phyloP scores from a whole-genome alignment of 257 asterid species.

The Galeopsis tetrahit region DNA sequence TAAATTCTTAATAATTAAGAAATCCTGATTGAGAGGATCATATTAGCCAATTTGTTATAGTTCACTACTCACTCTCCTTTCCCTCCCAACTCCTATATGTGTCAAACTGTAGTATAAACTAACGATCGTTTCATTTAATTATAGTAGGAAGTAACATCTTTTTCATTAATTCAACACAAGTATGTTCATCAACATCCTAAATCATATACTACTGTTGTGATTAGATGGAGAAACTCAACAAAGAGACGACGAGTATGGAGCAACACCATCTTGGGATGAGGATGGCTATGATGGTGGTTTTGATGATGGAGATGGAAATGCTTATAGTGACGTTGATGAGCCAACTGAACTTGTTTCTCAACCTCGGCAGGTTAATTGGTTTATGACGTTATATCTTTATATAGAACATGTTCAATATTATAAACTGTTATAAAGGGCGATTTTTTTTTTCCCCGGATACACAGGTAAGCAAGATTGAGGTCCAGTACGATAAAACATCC shows the following conservation, averaged over 20 bases:
- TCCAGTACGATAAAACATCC: slow-evolving; percentile 83
- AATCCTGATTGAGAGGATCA: slow-evolving; percentile 8
- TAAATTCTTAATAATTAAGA: not conserved
- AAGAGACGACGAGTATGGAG: slow-evolving; percentile 63
- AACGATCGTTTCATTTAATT: not conserved
- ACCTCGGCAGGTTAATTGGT: slow-evolving; percentile 86
- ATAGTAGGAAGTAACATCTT: not conserved
- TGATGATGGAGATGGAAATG: slow-evolving; percentile 63
- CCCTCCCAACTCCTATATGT: not conserved
- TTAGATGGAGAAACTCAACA: slow-evolving; percentile 60
- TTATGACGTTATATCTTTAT: slow-evolving; percentile 1
- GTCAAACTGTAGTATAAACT: not conserved
- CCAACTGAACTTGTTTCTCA: slow-evolving; percentile 77
- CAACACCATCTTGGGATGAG: slow-evolving; percentile 70
- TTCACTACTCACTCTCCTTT: not conserved
- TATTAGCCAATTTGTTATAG: slow-evolving; percentile 1
- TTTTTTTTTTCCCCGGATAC: slow-evolving; percentile 1
- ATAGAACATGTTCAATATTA: slow-evolving; percentile 3
- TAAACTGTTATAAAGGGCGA: not conserved
- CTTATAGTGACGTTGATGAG: slow-evolving; percentile 65
- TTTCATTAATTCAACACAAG: not conserved
- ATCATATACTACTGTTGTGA: slow-evolving; percentile 28
- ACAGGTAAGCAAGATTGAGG: slow-evolving; percentile 87
- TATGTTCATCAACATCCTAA: slow-evolving; percentile 14
- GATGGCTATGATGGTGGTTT: slow-evolving; percentile 59